Base-by-base conservation (phyloP, 1,284 basidiomycete genomes). In the Tylopilus microsporus region DNA sequence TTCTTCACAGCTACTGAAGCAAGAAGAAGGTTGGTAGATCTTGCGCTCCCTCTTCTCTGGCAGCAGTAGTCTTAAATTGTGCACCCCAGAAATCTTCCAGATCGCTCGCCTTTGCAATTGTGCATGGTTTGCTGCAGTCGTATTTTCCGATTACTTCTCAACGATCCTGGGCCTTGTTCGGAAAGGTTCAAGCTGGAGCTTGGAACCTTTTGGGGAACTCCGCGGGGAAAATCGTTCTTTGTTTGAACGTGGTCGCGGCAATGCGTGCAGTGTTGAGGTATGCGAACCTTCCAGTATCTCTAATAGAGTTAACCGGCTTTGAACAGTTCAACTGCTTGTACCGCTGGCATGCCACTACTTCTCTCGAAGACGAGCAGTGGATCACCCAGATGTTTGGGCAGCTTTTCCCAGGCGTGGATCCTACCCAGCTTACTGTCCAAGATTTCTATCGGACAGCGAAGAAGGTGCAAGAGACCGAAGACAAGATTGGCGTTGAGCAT, bases 271-370 rank as follows among this genome's bases (percentile, higher is more conserved):
- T 72, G 85, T 89, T 37, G 86, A 89, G 77, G 84, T 85, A 63
- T n/a, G 76, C 66, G 41, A 42, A 53, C 25, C 45, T 58, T 42
- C 13, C 16, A 41, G 52, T 49, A 15, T 52, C 16, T 48, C 55
- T 39, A 5, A 60, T 60, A 49, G 42, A 39, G 32, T 59, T 59
- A 16, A 70, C 34, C 3, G 3, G 7, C 1, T 43, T 43, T 52
- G 5, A 7, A 37, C 58, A 90, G 86, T 92, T 92, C 78, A 91
- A 92, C 68, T 86, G 87, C 62, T 73, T 92, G 55, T 92, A 92
- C 73, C 82, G 88, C 19, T 91, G 89, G 90, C 90, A 92, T 57
- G 82, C 88, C 1, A 88, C 89, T 0, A 86, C 86, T 0, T 89
- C 86, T 43, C 66, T 70, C 21, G 77, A 80, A 57, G 90, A 92